phyloP scores from a whole-genome alignment of 257 asterid species.

The Haberlea rhodopensis region DNA sequence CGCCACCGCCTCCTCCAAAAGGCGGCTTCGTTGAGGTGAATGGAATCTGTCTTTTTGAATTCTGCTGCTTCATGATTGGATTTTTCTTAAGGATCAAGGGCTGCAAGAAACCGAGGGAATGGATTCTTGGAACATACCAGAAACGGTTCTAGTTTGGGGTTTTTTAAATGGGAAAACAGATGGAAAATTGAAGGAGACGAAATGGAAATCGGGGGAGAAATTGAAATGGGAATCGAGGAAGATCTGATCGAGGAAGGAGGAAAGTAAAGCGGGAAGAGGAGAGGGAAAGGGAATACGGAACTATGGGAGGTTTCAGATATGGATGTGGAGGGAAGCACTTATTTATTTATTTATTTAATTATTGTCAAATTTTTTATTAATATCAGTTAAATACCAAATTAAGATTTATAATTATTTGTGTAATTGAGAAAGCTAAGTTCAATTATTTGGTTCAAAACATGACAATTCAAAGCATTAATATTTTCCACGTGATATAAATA shows the following conservation, averaged over 20 bases:
- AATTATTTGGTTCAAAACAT: no score
- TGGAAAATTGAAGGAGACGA: neutral
- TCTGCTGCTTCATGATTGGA: neutral
- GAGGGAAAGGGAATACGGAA: neutral
- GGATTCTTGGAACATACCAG: neutral
- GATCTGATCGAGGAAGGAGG: neutral
- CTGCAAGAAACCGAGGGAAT: neutral
- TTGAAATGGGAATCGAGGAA: neutral
- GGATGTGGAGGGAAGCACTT: constrained; percentile 1
- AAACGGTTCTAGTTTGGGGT: neutral
- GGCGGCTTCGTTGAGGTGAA: neutral
- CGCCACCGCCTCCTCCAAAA: neutral
- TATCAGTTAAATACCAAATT: no score
- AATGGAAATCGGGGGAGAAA: no score
- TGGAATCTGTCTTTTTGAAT: neutral
- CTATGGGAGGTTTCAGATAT: neutral
- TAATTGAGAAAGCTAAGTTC: no score
- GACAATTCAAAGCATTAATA: no score
- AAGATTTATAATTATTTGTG: no score
- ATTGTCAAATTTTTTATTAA: no score
- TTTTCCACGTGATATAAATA: no score
- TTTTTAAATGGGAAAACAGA: neutral
- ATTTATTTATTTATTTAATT: no score
- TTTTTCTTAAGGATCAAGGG: neutral
- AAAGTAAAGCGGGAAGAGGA: neutral